These are phyloP conservation scores for Luffa acutangula DNA, from an alignment of 306 rosid species.

Conservation along the genomic window DNA sequence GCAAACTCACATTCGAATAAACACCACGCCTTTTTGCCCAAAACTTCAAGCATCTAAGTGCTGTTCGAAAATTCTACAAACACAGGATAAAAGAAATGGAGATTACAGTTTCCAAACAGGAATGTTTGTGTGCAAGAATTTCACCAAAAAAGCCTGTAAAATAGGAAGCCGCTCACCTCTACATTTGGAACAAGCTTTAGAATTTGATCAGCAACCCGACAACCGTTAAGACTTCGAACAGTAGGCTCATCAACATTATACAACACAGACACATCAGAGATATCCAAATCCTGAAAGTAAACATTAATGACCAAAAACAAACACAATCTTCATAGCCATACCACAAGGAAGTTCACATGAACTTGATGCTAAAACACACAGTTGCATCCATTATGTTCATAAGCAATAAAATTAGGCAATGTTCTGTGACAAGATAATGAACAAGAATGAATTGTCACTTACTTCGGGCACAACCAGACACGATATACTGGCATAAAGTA, in stretches of 20 bases:
- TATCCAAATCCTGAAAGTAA: slow-evolving; percentile 73
- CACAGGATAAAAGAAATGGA: neutral
- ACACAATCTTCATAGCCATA: neutral
- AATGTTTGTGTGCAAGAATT: slow-evolving; percentile 18
- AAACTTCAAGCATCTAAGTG: slow-evolving; percentile 82
- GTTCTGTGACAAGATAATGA: neutral
- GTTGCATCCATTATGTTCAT: neutral
- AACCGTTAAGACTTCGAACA: slow-evolving; percentile 91
- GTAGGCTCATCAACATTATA: slow-evolving; percentile 77
- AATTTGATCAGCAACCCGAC: slow-evolving; percentile 98
- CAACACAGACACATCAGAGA: slow-evolving; percentile 64
- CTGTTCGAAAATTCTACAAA: slow-evolving; percentile 69
- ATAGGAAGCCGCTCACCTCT: slow-evolving; percentile 44
- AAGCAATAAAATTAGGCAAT: neutral
- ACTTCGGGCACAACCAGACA: slow-evolving; percentile 87
- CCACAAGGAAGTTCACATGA: neutral
- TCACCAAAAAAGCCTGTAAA: slow-evolving; percentile 11
- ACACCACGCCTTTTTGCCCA: slow-evolving; percentile 98
- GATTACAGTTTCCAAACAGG: neutral
- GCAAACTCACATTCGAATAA: slow-evolving; percentile 82
- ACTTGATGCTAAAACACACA: neutral
- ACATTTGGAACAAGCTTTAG: slow-evolving; percentile 90
- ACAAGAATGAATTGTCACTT: slow-evolving; percentile 21
- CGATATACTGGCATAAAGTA: slow-evolving; percentile 90
- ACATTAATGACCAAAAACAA: neutral